Evolutionary conservation across 352 stramenopile species (phyloP).

Genomic region (Elongisporangium prolatum): DNA sequence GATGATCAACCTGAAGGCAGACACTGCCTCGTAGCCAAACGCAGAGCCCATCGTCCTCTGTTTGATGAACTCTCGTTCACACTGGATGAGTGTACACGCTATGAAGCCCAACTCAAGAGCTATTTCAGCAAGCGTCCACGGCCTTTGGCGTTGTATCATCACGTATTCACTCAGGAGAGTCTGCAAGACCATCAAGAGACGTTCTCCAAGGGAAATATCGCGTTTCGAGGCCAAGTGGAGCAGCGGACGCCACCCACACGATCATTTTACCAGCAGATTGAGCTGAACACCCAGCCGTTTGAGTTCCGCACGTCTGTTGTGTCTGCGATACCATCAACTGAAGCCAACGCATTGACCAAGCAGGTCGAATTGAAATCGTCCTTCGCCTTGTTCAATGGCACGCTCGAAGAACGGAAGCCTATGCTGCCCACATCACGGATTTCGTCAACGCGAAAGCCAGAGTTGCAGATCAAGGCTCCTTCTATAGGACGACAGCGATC

Average conservation of each 20-base stretch:
- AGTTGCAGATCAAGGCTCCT: not conserved
- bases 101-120: slow-evolving; percentile 8
- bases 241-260: slow-evolving; percentile 8
- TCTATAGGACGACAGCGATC: not conserved
- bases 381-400: not conserved
- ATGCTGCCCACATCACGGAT: not conserved
- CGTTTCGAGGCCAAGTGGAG: slow-evolving; percentile 34
- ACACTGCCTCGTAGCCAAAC: not conserved
- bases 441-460: not conserved
- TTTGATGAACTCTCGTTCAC: slow-evolving; percentile 24
- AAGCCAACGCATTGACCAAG: not conserved
- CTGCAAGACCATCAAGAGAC: slow-evolving; percentile 7
- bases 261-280: slow-evolving; percentile 25
- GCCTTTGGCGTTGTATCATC: slow-evolving; percentile 38
- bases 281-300: slow-evolving; percentile 24
- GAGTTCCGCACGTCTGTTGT: slow-evolving; percentile 11
- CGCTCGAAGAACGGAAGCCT: not conserved
- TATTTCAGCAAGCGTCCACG: slow-evolving; percentile 35
- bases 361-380: not conserved
- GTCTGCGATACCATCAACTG: not conserved
- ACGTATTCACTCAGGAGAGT: slow-evolving; percentile 28
- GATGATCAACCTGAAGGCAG: not conserved
- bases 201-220: slow-evolving; percentile 53
- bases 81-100: slow-evolving; percentile 5
- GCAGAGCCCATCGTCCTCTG: slow-evolving; percentile 14